These are phyloP conservation scores for Erysimum cheiranthoides DNA, from an alignment of 345 rosid species.

Conservation along the genomic window DNA sequence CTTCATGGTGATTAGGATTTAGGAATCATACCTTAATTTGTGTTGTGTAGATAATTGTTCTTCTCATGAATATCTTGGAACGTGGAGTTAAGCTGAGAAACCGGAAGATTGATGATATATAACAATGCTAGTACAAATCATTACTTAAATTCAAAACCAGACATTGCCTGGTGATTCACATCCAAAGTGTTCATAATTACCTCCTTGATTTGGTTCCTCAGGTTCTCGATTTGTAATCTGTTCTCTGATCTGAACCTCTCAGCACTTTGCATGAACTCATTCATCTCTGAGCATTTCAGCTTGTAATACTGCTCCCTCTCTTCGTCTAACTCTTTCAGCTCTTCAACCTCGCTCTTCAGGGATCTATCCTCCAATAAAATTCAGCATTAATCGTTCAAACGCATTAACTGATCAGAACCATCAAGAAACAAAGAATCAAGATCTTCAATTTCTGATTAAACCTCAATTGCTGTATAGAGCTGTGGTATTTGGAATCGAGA, in stretches of 20 bases:
- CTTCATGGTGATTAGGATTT: background rate
- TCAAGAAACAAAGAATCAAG: background rate
- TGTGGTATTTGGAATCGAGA: constrained; percentile 51
- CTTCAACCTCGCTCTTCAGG: constrained; percentile 62
- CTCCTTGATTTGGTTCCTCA: constrained; percentile 50
- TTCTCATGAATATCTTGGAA: constrained; percentile 1
- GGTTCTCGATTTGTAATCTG: constrained; percentile 44
- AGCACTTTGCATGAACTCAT: constrained; percentile 51
- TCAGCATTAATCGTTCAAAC: background rate
- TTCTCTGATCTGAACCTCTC: constrained; percentile 49
- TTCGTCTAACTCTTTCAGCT: constrained; percentile 57
- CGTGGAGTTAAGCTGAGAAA: constrained; percentile 34
- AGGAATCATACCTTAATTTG: constrained; percentile 18
- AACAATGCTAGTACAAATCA: background rate
- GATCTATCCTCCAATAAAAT: constrained; percentile 44
- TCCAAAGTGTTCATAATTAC: constrained; percentile 35
- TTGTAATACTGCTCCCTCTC: constrained; percentile 62
- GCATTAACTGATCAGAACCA: background rate
- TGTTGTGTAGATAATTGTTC: constrained; percentile 27
- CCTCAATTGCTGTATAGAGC: constrained; percentile 51
- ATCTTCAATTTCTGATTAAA: background rate
- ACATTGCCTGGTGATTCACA: background rate
- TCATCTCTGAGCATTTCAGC: constrained; percentile 56
- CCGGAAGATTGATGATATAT: background rate
- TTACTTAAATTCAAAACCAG: background rate